phyloP scores from a whole-genome alignment of 2,329 filamentous ascomycete species.

The Fusarium metavorans region DNA sequence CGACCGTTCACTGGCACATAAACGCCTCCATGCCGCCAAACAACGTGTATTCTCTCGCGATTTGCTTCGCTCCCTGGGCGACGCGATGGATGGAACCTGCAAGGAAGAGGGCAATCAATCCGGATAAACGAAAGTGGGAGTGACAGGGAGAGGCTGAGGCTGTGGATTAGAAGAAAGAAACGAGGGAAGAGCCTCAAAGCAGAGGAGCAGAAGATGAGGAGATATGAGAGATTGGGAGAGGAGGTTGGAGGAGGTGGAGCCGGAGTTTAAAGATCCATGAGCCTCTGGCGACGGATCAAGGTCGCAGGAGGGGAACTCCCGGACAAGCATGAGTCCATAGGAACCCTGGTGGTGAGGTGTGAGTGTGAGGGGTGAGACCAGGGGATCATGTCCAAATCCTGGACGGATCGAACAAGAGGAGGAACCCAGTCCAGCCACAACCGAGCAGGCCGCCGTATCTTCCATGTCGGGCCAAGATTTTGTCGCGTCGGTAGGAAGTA shows the following conservation, averaged over 20 bases:
- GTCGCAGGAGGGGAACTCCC: conserved; percentile 37
- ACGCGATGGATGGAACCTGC: conserved; percentile 14
- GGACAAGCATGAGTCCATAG: conserved; percentile 25
- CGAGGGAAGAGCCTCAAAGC: conserved; percentile 1
- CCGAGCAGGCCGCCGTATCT: conserved; percentile 17
- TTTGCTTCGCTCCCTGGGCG: conserved; percentile 4
- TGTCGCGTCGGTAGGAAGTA: background rate
- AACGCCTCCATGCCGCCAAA: conserved; percentile 42
- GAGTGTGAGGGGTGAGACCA: conserved; percentile 42
- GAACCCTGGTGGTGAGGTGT: conserved; percentile 33
- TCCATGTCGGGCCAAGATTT: conserved; percentile 8
- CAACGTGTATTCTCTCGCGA: conserved; percentile 20
- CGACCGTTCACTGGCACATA: conserved; percentile 39
- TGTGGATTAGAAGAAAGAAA: background rate
- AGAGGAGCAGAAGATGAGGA: conserved; percentile 16
- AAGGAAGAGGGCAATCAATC: background rate
- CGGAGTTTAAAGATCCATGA: conserved; percentile 44
- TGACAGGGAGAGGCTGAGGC: background rate
- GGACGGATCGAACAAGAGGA: conserved; percentile 21
- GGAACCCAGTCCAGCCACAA: conserved; percentile 30
- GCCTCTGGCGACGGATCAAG: conserved; percentile 35
- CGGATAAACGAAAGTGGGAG: background rate
- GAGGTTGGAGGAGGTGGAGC: conserved; percentile 45
- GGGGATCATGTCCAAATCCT: conserved; percentile 27
- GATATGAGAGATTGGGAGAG: conserved; percentile 30